Percentiles rank a stretch among this genome's conserved stretches.
Conservation (phyloP, 192 early-diverging fungal genomes). For the Linnemannia elongata region DNA sequence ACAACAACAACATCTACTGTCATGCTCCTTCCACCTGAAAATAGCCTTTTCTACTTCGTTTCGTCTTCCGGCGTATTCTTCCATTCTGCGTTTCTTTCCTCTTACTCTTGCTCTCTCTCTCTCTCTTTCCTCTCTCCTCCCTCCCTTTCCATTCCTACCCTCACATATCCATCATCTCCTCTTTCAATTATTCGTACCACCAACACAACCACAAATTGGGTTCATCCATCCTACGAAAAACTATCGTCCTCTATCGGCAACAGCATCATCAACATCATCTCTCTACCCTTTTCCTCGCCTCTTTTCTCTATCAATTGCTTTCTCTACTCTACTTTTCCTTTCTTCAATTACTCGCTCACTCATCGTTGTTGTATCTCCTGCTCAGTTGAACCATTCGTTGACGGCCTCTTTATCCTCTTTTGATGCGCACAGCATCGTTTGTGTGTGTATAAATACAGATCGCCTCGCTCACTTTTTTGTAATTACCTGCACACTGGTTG, state of each 20-base stretch:
- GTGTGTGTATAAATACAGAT: background rate
- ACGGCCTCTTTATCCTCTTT: background rate
- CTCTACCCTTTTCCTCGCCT: too few relatives aligned
- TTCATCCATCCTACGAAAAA: background rate
- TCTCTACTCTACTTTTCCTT: background rate
- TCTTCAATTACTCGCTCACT: background rate
- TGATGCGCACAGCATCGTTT: background rate
- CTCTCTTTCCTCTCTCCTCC: background rate
- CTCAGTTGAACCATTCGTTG: background rate
- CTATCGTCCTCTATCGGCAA: background rate
- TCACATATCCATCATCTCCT: background rate
- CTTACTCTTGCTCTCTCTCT: background rate
- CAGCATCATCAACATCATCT: background rate
- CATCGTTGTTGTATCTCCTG: background rate
- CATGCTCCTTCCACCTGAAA: background rate
- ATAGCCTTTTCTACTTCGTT: background rate
- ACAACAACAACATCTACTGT: background rate
- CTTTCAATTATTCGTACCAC: slow-evolving; percentile 6
- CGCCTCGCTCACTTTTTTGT: background rate
- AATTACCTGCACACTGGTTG: background rate
- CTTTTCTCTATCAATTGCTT: background rate
- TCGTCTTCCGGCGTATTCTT: background rate
- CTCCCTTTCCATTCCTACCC: background rate
- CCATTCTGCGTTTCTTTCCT: background rate
- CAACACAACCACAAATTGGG: background rate